Conservation (phyloP, 192 early-diverging fungal species). For the Rhizoclosmatium globosum region DNA sequence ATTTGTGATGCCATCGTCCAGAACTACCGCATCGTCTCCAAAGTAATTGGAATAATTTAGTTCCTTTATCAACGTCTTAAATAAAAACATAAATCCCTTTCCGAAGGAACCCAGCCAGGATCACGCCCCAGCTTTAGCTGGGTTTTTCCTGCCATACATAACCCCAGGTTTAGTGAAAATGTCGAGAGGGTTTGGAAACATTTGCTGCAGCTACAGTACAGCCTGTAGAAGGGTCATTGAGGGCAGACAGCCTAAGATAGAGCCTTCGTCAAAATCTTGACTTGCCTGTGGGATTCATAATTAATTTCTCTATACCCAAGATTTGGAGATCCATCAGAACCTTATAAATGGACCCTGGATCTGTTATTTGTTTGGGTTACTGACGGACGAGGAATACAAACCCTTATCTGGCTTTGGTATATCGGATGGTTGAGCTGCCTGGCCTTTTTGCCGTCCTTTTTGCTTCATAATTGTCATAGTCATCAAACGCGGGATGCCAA, state of each 20-base stretch:
- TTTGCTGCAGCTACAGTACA: not conserved
- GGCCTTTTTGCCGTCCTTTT: not conserved
- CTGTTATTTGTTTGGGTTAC: no score
- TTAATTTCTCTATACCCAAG: not conserved
- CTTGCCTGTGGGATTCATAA: not conserved
- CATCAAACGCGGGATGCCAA: not conserved
- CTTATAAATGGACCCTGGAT: not conserved
- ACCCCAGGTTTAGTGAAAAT: not conserved
- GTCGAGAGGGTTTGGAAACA: not conserved
- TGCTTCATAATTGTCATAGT: not conserved
- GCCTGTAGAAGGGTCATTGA: no score
- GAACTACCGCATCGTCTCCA: no score
- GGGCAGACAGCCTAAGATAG: not conserved
- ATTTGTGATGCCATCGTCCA: no score
- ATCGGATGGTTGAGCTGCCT: not conserved
- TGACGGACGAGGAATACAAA: no score
- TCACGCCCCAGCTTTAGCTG: not conserved
- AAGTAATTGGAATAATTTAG: no score
- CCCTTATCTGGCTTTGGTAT: slow-evolving; percentile 2
- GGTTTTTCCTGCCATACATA: not conserved
- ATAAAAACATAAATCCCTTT: not conserved
- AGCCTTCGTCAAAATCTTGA: not conserved
- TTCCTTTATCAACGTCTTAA: no score
- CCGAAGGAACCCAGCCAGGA: no score
- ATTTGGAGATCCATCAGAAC: not conserved